Percentiles rank a stretch among this genome's conserved stretches.
Conservation (phyloP, 805 yeast genomes). For the Priceomyces carsonii region DNA sequence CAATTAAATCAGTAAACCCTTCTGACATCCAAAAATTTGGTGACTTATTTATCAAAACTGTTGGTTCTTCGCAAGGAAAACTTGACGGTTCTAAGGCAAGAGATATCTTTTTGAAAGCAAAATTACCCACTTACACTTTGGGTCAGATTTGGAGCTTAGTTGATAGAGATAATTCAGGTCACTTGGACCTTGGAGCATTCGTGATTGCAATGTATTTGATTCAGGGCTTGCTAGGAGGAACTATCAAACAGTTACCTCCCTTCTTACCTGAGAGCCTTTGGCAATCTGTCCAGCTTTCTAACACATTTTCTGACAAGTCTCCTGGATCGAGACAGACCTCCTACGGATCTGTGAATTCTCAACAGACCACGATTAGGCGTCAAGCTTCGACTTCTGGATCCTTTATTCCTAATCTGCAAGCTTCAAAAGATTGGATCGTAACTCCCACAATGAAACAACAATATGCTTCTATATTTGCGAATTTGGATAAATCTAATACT, state of each 20-base stretch:
- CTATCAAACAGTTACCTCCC: slow-evolving; percentile 56
- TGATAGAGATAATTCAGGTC: slow-evolving; percentile 74
- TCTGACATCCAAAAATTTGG: slow-evolving; percentile 64
- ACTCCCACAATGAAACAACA: slow-evolving; percentile 70
- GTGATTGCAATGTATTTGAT: slow-evolving; percentile 94
- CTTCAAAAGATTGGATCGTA: slow-evolving; percentile 60
- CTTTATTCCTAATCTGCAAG: slow-evolving; percentile 18
- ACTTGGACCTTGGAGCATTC: slow-evolving; percentile 72
- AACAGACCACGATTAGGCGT: slow-evolving; percentile 32
- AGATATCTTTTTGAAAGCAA: slow-evolving; percentile 85
- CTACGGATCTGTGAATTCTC: slow-evolving; percentile 32
- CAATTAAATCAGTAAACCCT: slow-evolving; percentile 54
- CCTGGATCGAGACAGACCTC: slow-evolving; percentile 27
- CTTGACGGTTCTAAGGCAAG: slow-evolving; percentile 81
- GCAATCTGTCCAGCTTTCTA: slow-evolving; percentile 28
- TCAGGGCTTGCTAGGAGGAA: slow-evolving; percentile 72
- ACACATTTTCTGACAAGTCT: slow-evolving; percentile 4
- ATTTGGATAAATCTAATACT: slow-evolving; percentile 62
- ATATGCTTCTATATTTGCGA: slow-evolving; percentile 76
- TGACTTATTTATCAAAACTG: slow-evolving; percentile 71
- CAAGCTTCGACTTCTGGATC: slow-evolving; percentile 9
- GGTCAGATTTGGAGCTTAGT: slow-evolving; percentile 90
- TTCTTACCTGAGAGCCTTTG: slow-evolving; percentile 41
- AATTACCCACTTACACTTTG: slow-evolving; percentile 70
- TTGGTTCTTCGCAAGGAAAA: slow-evolving; percentile 52